Evolutionary conservation across 306 rosid species (phyloP).

Genomic region (Gastrolobium bilobum): DNA sequence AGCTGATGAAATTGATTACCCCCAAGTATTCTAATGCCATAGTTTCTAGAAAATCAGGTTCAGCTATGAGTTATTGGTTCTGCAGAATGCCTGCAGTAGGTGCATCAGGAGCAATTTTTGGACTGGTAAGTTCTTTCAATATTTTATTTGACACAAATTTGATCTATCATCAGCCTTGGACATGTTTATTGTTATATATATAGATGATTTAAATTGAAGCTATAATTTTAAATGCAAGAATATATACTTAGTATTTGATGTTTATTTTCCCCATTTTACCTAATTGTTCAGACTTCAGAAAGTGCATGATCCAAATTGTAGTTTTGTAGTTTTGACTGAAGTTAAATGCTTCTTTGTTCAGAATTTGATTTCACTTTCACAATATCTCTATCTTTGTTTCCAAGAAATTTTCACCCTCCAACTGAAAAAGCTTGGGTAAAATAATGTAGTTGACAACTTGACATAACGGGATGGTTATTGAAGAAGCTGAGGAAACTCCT

Average conservation of each 20-base stretch:
- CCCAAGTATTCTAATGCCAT: slow-evolving; percentile 61
- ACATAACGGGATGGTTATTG: neutral
- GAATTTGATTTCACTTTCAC: neutral
- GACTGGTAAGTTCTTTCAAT: slow-evolving; percentile 72
- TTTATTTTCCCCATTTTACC: slow-evolving; percentile 6
- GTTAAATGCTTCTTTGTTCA: slow-evolving; percentile 23
- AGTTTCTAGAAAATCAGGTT: slow-evolving; percentile 86
- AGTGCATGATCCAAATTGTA: neutral
- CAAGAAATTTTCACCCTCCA: neutral
- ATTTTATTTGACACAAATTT: slow-evolving; percentile 8
- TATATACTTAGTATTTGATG: neutral
- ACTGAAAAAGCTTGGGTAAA: slow-evolving; percentile 17
- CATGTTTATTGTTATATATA: neutral
- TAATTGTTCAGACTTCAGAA: slow-evolving; percentile 1
- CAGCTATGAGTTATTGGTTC: slow-evolving; percentile 82
- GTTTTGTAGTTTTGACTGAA: slow-evolving; percentile 39
- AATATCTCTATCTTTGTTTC: slow-evolving; percentile 25
- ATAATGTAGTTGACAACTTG: slow-evolving; percentile 5
- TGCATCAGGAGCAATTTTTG: slow-evolving; percentile 95
- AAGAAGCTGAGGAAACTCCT: slow-evolving; percentile 4
- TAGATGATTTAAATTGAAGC: neutral
- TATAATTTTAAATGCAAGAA: neutral
- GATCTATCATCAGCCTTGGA: neutral
- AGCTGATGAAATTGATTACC: slow-evolving; percentile 59
- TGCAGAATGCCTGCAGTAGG: slow-evolving; percentile 84